A percentile compares a stretch with the other conserved stretches of the same genome.
These are phyloP conservation scores for Tylopilus vinaceipallidus DNA, from an alignment of 768 basidiomycete genomes.

Conservation along the genomic window DNA sequence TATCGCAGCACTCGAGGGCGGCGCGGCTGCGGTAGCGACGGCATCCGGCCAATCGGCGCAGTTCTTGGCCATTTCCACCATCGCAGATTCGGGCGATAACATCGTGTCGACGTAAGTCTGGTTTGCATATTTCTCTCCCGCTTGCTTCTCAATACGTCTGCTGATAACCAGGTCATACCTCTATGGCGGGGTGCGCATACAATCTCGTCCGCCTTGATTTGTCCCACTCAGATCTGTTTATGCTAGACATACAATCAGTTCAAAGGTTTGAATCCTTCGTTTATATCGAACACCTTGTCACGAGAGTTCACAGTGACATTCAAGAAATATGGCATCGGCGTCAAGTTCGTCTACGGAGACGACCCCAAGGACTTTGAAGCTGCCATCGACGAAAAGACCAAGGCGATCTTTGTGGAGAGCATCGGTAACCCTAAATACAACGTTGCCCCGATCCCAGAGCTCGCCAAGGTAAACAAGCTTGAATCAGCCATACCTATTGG, in stretches of 20 bases:
- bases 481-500: neutral
- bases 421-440: constrained; percentile 64
- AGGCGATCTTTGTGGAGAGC: constrained; percentile 55
- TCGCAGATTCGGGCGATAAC: constrained; percentile 59
- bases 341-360: constrained; percentile 51
- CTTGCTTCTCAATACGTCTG: neutral
- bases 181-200: constrained; percentile 53
- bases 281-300: neutral
- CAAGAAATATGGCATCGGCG: constrained; percentile 52
- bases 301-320: constrained; percentile 42
- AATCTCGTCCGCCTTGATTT: neutral
- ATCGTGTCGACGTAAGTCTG: constrained; percentile 55
- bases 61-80: constrained; percentile 53
- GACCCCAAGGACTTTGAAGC: constrained; percentile 46
- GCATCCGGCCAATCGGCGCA: constrained; percentile 64
- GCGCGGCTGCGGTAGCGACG: constrained; percentile 53
- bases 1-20: constrained; percentile 63
- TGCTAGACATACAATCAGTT: constrained; percentile 60
- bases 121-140: neutral
- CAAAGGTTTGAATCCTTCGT: constrained; percentile 40
- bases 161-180: constrained; percentile 40
- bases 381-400: constrained; percentile 61
- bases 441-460: constrained; percentile 51
- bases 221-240: neutral
- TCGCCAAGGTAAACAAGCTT: constrained; percentile 46